These are phyloP conservation scores for Pestalotiopsis sp. DNA, from an alignment of 2,329 filamentous ascomycete genomes.

Conservation along the genomic window DNA sequence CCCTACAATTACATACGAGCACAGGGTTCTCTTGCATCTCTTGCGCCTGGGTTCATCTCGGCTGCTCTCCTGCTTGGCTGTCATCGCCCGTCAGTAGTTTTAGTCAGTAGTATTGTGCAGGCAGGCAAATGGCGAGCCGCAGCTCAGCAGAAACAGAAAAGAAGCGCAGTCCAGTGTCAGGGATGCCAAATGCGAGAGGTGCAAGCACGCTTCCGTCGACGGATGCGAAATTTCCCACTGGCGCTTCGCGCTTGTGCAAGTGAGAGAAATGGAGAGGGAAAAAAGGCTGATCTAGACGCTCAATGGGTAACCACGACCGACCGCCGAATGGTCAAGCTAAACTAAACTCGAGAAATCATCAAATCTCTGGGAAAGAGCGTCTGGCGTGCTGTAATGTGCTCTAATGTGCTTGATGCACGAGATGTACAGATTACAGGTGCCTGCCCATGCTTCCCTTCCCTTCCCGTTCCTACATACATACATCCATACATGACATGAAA, in stretches of 20 bases:
- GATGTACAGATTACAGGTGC: background rate
- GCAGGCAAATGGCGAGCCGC: too few relatives aligned
- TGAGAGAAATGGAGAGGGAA: background rate
- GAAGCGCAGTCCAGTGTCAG: too few relatives aligned
- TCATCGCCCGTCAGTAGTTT: too few relatives aligned
- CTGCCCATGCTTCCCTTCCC: background rate
- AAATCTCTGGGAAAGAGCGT: background rate
- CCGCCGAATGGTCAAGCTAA: background rate
- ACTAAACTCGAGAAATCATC: background rate
- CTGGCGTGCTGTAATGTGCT: background rate
- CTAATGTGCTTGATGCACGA: background rate
- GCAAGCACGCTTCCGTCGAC: slow-evolving; percentile 7
- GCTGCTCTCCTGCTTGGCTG: background rate
- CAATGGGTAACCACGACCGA: slow-evolving; percentile 20
- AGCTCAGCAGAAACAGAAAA: too few relatives aligned
- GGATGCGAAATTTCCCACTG: slow-evolving; percentile 16
- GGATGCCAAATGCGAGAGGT: background rate
- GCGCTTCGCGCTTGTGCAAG: background rate
- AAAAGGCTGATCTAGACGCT: slow-evolving; percentile 18
- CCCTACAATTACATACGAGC: background rate
- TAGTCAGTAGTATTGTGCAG: too few relatives aligned
- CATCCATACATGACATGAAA: background rate
- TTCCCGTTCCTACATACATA: too few relatives aligned
- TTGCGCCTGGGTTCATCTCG: background rate
- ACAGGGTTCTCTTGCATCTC: background rate